A percentile compares a stretch with the other conserved stretches of the same genome.
phyloP scores from a whole-genome alignment of 192 early-diverging fungal species.

The Chytriomyces sp. region DNA sequence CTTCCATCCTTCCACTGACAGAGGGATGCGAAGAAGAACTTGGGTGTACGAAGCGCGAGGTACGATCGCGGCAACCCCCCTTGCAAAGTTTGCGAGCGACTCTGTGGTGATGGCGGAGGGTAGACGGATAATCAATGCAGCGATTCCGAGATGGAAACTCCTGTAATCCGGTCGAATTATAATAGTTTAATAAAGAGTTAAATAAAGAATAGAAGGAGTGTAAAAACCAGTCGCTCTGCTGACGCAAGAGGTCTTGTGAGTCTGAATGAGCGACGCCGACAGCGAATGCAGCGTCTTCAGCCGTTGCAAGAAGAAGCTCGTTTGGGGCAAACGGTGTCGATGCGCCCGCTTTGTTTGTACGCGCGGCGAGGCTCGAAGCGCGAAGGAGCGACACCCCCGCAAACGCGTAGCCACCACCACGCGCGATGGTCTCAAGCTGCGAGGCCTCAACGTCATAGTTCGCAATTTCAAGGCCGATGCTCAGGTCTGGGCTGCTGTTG shows the following conservation, averaged over 20 bases:
- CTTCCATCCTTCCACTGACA: conserved; percentile 62
- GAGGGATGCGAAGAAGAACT: conserved; percentile 53
- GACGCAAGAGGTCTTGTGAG: too few relatives aligned
- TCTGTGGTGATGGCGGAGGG: too few relatives aligned
- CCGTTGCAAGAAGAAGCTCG: not conserved
- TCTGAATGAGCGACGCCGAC: not conserved
- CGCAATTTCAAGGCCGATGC: not conserved
- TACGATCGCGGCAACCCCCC: not conserved
- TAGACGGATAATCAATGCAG: not conserved
- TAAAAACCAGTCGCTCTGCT: too few relatives aligned
- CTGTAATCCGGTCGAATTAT: too few relatives aligned
- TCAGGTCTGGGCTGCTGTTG: not conserved
- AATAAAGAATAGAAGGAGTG: too few relatives aligned
- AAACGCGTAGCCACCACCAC: not conserved
- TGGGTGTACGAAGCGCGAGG: conserved; percentile 37
- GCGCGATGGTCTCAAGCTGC: not conserved
- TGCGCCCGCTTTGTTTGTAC: not conserved
- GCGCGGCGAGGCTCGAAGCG: not conserved
- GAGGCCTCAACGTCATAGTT: not conserved
- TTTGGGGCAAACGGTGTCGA: not conserved
- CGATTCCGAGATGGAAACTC: not conserved
- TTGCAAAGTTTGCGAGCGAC: not conserved
- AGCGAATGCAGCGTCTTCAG: not conserved
- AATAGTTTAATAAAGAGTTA: too few relatives aligned
- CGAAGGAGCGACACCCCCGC: not conserved